Evolutionary conservation across 2,329 filamentous ascomycete species (phyloP), one percentile per base, ranked within the genome.

Genomic region (Ceratocystis smalleyi): DNA sequence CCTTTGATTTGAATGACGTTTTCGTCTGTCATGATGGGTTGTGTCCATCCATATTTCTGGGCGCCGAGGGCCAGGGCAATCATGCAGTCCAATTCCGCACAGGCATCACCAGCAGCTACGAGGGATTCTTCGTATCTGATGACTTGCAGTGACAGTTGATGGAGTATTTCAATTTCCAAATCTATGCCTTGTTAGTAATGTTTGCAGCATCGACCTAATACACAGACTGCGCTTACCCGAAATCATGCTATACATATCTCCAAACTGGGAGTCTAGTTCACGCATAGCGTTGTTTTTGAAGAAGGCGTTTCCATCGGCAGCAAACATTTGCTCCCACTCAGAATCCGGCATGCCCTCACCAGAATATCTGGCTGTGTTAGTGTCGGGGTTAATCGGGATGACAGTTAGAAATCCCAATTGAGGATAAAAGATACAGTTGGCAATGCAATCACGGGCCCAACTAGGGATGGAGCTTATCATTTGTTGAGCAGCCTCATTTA

Each of bases 321-420:
- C 78, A 69, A 97, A 96, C 71, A 88, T 84, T 64, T 83, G 82
- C 66, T 91, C 83, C 94, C 92, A 99, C 0, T 75, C 74, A 64
- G 84, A 84, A 17, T 79, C 77, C 1, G 76, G 71, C 2, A 77
- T 72, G 0, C 79, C 88, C 68, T 83, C 79, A 68, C 86, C 91
- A 10, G 81, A 76, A 0, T 82, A 81, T 59, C 78, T 75, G 0
- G 83, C 83, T 1, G 80, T 83, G 1, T 77, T 72, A 15, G 70
- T 67, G 55, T 73, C 70, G 8, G 67, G 65, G 68, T 90, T 82
- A 2, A 85, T 73, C 1, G 81, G 80, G 17, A 95, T 84, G 0
- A 87, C 84, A 1, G 91, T 88, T 45, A 96, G 81, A 71, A 96
- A 99, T 0, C 94, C 94, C 45, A 96, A 82, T 70, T 96, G 91